Conservation (phyloP, 2,329 filamentous ascomycete genomes). For the Phoma sp. region DNA sequence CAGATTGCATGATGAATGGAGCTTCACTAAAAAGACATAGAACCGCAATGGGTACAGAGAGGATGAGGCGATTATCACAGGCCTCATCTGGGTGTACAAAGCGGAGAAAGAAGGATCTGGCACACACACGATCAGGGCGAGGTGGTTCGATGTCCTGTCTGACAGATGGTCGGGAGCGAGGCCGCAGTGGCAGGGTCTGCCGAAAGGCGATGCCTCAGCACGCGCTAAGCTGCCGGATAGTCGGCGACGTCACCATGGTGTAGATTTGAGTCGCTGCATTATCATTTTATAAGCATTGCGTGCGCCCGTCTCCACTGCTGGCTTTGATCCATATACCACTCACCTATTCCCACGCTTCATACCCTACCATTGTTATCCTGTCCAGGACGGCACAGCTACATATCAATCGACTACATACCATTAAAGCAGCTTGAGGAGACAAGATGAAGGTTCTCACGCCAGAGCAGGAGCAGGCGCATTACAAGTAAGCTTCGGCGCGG, state of each 20-base stretch:
- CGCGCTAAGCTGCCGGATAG: constrained; percentile 26
- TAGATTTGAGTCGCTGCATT: constrained; percentile 31
- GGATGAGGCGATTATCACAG: constrained; percentile 8
- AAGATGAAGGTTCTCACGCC: constrained; percentile 94
- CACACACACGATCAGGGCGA: constrained; percentile 21
- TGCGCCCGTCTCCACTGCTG: constrained; percentile 19
- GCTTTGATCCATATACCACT: constrained; percentile 7
- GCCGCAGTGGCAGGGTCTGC: constrained; percentile 33
- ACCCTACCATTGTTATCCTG: background rate
- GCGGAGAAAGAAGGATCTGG: constrained; percentile 8
- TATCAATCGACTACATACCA: background rate
- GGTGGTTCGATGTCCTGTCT: constrained; percentile 27
- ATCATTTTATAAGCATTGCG: constrained; percentile 39
- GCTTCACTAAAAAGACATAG: background rate
- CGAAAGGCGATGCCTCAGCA: constrained; percentile 35
- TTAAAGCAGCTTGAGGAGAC: constrained; percentile 9
- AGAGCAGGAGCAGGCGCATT: constrained; percentile 90
- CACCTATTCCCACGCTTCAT: background rate
- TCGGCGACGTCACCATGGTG: constrained; percentile 50
- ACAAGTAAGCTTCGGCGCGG: constrained; percentile 60
- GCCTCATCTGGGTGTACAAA: background rate
- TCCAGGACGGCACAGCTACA: constrained; percentile 1
- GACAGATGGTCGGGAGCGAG: constrained; percentile 8
- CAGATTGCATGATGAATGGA: background rate
- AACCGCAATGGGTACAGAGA: background rate